A percentile compares a stretch with the other conserved stretches of the same genome.
phyloP scores from a whole-genome alignment of 2,329 filamentous ascomycete species.

The Apiospora marii region DNA sequence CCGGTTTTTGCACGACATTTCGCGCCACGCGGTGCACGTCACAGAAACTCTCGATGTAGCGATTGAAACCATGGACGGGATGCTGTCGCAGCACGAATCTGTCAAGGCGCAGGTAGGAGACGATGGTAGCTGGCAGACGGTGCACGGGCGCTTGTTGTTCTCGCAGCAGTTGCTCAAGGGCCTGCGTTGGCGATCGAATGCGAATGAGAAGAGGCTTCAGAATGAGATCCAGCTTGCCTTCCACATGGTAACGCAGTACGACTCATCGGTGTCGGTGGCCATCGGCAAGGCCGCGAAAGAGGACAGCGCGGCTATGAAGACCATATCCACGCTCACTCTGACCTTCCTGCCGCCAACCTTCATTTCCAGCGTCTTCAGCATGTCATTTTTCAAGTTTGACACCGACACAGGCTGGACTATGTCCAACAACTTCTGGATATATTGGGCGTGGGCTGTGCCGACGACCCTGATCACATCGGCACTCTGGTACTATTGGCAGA shows the following conservation, averaged over 20 bases:
- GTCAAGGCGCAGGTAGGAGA: slow-evolving; percentile 26
- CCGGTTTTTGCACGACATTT: slow-evolving; percentile 48
- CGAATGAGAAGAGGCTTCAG: slow-evolving; percentile 55
- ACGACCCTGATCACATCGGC: slow-evolving; percentile 32
- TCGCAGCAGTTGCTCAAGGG: slow-evolving; percentile 45
- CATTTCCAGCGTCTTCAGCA: slow-evolving; percentile 56
- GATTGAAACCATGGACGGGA: slow-evolving; percentile 41
- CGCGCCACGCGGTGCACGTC: slow-evolving; percentile 54
- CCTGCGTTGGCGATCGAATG: slow-evolving; percentile 45
- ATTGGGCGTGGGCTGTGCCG: slow-evolving; percentile 41
- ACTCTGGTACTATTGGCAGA: slow-evolving; percentile 25
- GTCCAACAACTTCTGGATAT: slow-evolving; percentile 42
- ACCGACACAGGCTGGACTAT: slow-evolving; percentile 34
- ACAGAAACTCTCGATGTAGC: slow-evolving; percentile 51
- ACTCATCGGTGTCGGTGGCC: slow-evolving; percentile 47
- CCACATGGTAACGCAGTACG: slow-evolving; percentile 52
- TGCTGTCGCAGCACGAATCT: slow-evolving; percentile 42
- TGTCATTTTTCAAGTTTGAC: slow-evolving; percentile 50
- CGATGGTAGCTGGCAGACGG: slow-evolving; percentile 28
- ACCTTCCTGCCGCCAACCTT: slow-evolving; percentile 61
- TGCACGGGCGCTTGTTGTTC: slow-evolving; percentile 44
- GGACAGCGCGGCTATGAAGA: slow-evolving; percentile 61
- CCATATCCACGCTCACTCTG: slow-evolving; percentile 56
- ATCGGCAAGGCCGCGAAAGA: slow-evolving; percentile 49
- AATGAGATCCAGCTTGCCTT: slow-evolving; percentile 63